Percentiles rank a stretch among this genome's conserved stretches.
Conservation (phyloP, 768 basidiomycete genomes). For the Hypsizygus marmoreus region DNA sequence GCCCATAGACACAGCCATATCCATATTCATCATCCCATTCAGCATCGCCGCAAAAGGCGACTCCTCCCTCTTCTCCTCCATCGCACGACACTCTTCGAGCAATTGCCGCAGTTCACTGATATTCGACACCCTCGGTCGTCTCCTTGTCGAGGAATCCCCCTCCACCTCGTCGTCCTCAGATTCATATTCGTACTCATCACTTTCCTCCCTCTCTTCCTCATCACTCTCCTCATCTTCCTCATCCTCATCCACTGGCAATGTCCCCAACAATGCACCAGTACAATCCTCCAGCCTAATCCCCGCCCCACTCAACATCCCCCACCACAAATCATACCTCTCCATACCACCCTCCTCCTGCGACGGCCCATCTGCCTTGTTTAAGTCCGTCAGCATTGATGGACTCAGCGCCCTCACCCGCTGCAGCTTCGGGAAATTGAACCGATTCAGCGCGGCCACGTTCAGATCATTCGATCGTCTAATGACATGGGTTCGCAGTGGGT, state of each 20-base stretch:
- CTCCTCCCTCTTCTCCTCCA: conserved; percentile 46
- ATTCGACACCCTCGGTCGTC: conserved; percentile 25
- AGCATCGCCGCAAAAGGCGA: conserved; percentile 30
- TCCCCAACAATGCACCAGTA: conserved; percentile 65
- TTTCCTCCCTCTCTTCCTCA: conserved; percentile 29
- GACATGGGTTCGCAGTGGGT: conserved; percentile 46
- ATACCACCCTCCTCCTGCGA: conserved; percentile 40
- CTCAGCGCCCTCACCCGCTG: conserved; percentile 61
- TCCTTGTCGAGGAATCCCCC: conserved; percentile 18
- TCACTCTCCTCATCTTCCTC: conserved; percentile 22
- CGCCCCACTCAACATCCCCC: conserved; percentile 48
- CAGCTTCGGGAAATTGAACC: conserved; percentile 60
- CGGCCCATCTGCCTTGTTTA: conserved; percentile 58
- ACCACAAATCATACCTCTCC: conserved; percentile 73
- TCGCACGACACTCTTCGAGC: conserved; percentile 57
- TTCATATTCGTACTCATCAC: conserved; percentile 32
- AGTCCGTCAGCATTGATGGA: conserved; percentile 51
- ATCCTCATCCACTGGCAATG: conserved; percentile 39
- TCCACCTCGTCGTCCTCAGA: conserved; percentile 30
- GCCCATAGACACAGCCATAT: neutral
- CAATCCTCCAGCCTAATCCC: conserved; percentile 74
- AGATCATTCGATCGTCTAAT: conserved; percentile 63
- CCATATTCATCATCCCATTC: conserved; percentile 3
- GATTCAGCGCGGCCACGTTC: conserved; percentile 59
- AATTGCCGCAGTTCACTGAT: conserved; percentile 54